Conservation (phyloP, 257 asterid genomes). For the Nemophila menziesii region DNA sequence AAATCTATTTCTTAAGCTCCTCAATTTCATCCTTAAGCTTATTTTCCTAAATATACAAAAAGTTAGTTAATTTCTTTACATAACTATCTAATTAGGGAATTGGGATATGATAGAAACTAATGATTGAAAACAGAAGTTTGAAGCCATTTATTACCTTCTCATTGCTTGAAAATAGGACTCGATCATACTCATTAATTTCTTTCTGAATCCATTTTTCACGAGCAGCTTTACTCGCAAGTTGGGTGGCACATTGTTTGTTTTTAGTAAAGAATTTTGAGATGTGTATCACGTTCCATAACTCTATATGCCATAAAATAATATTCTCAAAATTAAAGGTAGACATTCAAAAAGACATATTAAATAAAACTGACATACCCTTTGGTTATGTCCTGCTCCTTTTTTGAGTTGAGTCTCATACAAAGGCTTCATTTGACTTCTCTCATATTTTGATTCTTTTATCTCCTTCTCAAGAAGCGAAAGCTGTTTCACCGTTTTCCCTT, state of each 20-base stretch:
- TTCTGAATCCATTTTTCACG: constrained; percentile 88
- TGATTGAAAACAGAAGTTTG: too few relatives aligned
- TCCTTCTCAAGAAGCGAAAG: constrained; percentile 70
- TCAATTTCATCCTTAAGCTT: constrained; percentile 68
- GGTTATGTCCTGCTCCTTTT: constrained; percentile 73
- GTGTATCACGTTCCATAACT: constrained; percentile 94
- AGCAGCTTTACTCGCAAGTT: constrained; percentile 74
- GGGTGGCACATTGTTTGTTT: constrained; percentile 98
- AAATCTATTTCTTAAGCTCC: constrained; percentile 58
- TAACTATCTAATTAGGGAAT: too few relatives aligned
- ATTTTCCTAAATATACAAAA: constrained; percentile 65
- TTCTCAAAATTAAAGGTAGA: background rate
- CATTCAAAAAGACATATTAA: too few relatives aligned
- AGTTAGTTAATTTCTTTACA: too few relatives aligned
- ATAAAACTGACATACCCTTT: constrained; percentile 45
- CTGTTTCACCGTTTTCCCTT: constrained; percentile 53
- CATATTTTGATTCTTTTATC: constrained; percentile 53
- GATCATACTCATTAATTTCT: constrained; percentile 79
- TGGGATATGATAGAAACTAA: too few relatives aligned
- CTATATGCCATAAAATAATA: constrained; percentile 21
- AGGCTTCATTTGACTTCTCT: constrained; percentile 48
- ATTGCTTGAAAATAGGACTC: constrained; percentile 64
- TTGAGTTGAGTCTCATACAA: constrained; percentile 51
- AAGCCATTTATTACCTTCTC: constrained; percentile 38
- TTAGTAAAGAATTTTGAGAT: constrained; percentile 95